These are phyloP conservation scores for Nannizziopsis barbatae DNA, from an alignment of 2,329 filamentous ascomycete species.

Conservation along the genomic window DNA sequence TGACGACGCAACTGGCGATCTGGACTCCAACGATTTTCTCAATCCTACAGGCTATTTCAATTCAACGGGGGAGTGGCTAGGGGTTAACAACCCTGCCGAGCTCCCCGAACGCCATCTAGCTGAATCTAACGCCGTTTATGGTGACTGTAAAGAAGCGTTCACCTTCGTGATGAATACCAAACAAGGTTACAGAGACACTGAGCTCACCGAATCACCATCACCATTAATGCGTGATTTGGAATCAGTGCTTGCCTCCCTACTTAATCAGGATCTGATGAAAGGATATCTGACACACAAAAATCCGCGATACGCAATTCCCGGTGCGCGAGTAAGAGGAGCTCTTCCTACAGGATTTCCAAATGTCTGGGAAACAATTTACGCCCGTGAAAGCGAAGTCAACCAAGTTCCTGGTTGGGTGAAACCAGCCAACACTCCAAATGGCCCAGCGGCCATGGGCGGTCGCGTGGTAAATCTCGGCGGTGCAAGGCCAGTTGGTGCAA, in stretches of 20 bases:
- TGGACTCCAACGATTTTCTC: constrained; percentile 29
- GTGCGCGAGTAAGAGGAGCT: constrained; percentile 42
- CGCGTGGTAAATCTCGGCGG: constrained; percentile 49
- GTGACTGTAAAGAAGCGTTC: constrained; percentile 6
- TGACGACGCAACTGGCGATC: constrained; percentile 15
- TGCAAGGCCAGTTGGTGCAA: constrained; percentile 40
- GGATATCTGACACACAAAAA: constrained; percentile 73
- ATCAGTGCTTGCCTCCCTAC: constrained; percentile 60
- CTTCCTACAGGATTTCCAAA: constrained; percentile 52
- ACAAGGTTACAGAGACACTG: constrained; percentile 12
- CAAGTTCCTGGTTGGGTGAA: constrained; percentile 68
- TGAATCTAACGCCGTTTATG: constrained; percentile 2
- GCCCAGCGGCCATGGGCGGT: constrained; percentile 32
- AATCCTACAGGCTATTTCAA: constrained; percentile 28
- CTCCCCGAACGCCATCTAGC: constrained; percentile 4
- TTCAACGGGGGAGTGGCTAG: constrained; percentile 19
- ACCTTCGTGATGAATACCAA: background rate
- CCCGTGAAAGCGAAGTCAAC: constrained; percentile 48
- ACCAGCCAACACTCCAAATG: constrained; percentile 18
- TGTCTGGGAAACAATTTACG: constrained; percentile 57
- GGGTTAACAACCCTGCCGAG: constrained; percentile 8
- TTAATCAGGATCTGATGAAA: constrained; percentile 68
- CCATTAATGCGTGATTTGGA: constrained; percentile 56
- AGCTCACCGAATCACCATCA: constrained; percentile 21
- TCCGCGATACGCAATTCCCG: constrained; percentile 69